Evolutionary conservation across 305 asterid species (phyloP).

Genomic region (Rubia tinctorum): DNA sequence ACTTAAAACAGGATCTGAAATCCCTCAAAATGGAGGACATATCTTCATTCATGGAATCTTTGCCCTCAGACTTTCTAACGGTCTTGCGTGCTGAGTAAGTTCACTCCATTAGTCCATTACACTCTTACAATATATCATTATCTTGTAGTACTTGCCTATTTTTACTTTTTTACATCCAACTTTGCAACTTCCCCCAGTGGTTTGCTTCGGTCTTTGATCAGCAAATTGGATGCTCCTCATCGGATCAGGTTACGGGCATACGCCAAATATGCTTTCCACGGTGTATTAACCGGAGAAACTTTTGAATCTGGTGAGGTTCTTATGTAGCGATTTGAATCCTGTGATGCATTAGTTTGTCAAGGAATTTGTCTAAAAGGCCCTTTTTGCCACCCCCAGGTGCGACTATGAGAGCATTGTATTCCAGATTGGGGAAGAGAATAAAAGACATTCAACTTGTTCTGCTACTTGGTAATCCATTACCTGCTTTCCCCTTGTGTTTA

Average conservation of each 20-base stretch:
- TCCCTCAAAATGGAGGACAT: conserved; percentile 76
- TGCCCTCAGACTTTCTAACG: conserved; percentile 77
- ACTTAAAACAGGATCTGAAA: conserved; percentile 65
- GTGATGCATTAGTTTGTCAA: not conserved
- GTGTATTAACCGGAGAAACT: conserved; percentile 40
- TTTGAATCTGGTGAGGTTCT: conserved; percentile 48
- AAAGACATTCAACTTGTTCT: conserved; percentile 47
- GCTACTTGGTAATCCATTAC: conserved; percentile 50
- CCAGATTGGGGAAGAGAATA: conserved; percentile 48
- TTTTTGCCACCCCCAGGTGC: conserved; percentile 31
- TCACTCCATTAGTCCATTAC: not conserved
- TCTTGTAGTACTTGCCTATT: too few species aligned
- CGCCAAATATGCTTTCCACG: conserved; percentile 71
- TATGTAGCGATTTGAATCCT: not conserved
- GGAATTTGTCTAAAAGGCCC: conserved; percentile 10
- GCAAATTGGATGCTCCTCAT: conserved; percentile 85
- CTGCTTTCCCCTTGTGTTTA: not conserved
- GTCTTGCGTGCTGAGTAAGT: conserved; percentile 80
- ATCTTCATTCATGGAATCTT: conserved; percentile 88
- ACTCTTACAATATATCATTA: not conserved
- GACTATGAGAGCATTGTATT: conserved; percentile 20
- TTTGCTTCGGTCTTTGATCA: conserved; percentile 71
- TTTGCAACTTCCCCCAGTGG: conserved; percentile 45
- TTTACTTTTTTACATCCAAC: not conserved
- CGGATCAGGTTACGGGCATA: conserved; percentile 60